Conservation (phyloP, 2,329 filamentous ascomycete species). For the Geosmithia flava region DNA sequence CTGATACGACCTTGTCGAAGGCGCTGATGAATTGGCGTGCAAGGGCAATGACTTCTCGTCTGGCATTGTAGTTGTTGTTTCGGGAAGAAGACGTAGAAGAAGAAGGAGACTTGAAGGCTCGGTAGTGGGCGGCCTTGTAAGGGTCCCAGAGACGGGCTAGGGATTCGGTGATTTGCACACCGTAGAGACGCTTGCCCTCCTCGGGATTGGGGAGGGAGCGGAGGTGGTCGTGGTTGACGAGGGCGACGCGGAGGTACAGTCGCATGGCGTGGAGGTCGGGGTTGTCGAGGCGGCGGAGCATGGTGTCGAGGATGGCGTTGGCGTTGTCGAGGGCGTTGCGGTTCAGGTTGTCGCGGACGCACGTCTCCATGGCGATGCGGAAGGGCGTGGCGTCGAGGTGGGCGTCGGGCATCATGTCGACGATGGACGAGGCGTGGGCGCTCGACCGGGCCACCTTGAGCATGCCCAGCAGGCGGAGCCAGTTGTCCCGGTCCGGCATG, state of each 20-base stretch:
- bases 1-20: constrained; percentile 28
- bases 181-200: constrained; percentile 29
- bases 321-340: constrained; percentile 54
- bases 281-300: constrained; percentile 28
- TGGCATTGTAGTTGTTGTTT: constrained; percentile 14
- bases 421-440: constrained; percentile 41
- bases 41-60: constrained; percentile 26
- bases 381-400: constrained; percentile 40
- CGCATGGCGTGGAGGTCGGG: constrained; percentile 40
- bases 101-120: constrained; percentile 20
- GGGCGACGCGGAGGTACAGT: constrained; percentile 43
- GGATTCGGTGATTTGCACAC: constrained; percentile 35
- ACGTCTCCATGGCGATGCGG: constrained; percentile 61
- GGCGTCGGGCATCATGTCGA: constrained; percentile 39
- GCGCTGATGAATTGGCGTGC: constrained; percentile 32
- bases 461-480: constrained; percentile 53
- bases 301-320: constrained; percentile 50
- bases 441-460: constrained; percentile 57
- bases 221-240: constrained; percentile 31
- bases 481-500: constrained; percentile 60
- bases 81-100: no score
- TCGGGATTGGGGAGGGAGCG: constrained; percentile 15
- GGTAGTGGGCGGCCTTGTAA: constrained; percentile 25
- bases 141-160: constrained; percentile 38
- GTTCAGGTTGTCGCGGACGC: constrained; percentile 67